Conservation (phyloP, 2,329 filamentous ascomycete species). For the Colletotrichum agaves region DNA sequence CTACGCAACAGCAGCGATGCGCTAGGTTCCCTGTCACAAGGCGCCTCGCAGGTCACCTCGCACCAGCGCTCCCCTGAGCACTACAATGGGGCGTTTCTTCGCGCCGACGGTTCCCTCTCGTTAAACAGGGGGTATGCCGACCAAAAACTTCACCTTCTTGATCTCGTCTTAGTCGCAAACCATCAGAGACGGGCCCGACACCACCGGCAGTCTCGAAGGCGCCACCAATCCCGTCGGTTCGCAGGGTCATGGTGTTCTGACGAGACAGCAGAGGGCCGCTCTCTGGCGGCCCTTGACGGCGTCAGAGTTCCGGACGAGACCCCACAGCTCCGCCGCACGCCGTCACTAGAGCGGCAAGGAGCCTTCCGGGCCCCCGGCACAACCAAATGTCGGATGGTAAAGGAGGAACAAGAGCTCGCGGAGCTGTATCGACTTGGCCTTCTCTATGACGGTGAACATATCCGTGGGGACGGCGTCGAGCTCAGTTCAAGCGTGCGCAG, state of each 20-base stretch:
- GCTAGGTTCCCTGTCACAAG: constrained; percentile 17
- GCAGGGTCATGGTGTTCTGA: constrained; percentile 15
- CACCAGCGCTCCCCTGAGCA: constrained; percentile 1
- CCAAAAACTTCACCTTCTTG: constrained; percentile 22
- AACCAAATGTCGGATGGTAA: constrained; percentile 42
- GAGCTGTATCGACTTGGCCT: constrained; percentile 58
- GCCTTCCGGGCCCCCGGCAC: constrained; percentile 57
- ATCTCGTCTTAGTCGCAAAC: constrained; percentile 28
- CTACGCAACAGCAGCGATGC: constrained; percentile 23
- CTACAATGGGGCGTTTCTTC: constrained; percentile 22
- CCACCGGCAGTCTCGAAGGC: constrained; percentile 1
- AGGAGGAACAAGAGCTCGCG: constrained; percentile 50
- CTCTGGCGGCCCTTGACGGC: constrained; percentile 47
- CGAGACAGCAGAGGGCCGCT: constrained; percentile 45
- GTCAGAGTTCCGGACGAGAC: constrained; percentile 52
- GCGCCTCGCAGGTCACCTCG: constrained; percentile 18
- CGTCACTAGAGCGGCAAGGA: constrained; percentile 57
- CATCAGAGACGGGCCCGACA: not conserved
- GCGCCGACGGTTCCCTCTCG: constrained; percentile 12
- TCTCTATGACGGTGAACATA: constrained; percentile 55
- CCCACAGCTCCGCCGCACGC: constrained; percentile 43
- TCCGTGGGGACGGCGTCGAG: constrained; percentile 49
- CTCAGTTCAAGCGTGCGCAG: constrained; percentile 53
- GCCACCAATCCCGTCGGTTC: not conserved
- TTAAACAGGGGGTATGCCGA: constrained; percentile 13